Conservation (phyloP, 148 eudicot genomes). For the Gaultheria prostrata region DNA sequence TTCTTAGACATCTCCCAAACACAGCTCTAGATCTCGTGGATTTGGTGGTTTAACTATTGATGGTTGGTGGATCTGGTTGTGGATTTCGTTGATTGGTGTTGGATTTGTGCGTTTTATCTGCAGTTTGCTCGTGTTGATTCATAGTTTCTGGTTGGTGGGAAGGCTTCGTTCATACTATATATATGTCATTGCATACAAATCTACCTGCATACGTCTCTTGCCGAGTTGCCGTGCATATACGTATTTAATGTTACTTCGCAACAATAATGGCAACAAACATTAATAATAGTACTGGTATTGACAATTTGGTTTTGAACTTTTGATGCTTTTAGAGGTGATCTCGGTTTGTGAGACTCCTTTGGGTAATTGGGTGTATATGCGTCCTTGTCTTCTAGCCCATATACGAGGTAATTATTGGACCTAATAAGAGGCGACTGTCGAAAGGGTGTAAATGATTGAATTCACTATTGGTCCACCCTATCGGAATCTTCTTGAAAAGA, state of each 20-base stretch:
- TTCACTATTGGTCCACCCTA: not conserved
- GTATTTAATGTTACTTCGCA: not conserved
- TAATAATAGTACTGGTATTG: no score
- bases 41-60: not conserved
- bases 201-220: not conserved
- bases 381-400: not conserved
- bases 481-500: not conserved
- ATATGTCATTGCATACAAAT: not conserved
- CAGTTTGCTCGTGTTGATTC: not conserved
- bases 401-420: not conserved
- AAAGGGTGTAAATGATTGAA: not conserved
- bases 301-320: not conserved
- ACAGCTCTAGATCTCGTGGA: constrained; percentile 12
- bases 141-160: not conserved
- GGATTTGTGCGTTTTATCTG: not conserved
- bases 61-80: not conserved
- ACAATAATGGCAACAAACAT: no score
- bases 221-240: not conserved
- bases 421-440: not conserved
- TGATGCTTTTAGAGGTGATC: not conserved
- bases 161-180: not conserved
- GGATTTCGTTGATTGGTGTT: not conserved
- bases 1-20: constrained; percentile 2
- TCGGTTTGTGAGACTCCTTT: not conserved
- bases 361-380: not conserved